Conservation (phyloP, 768 basidiomycete species). For the Suillus americanus region DNA sequence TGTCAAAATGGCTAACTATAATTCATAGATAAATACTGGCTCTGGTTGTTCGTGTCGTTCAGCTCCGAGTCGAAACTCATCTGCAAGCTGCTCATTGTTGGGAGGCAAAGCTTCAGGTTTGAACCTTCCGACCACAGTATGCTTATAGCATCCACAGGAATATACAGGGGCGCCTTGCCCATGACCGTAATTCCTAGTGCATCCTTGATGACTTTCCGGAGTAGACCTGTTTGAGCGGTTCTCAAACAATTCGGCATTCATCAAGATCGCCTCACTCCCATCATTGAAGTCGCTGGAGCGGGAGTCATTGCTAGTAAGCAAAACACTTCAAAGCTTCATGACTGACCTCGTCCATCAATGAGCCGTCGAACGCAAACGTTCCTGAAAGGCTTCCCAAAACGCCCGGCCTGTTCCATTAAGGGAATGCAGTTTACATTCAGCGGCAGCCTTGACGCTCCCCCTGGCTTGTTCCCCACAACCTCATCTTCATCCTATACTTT, state of each 20-base stretch:
- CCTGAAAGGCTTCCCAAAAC: too few relatives aligned
- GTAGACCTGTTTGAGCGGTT: background rate
- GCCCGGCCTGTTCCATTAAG: too few relatives aligned
- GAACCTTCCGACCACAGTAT: background rate
- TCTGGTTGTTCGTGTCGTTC: background rate
- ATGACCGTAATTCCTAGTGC: background rate
- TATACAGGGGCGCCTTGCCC: background rate
- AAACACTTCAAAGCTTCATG: too few relatives aligned
- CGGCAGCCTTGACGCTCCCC: too few relatives aligned
- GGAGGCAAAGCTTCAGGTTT: background rate
- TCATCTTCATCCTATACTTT: too few relatives aligned
- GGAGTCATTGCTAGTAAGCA: too few relatives aligned
- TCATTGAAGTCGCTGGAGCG: background rate
- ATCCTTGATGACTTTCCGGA: background rate
- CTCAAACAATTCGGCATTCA: background rate
- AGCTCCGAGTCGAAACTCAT: background rate
- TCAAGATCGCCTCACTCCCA: background rate
- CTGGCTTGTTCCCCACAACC: too few relatives aligned
- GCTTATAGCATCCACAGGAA: background rate
- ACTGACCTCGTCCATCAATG: too few relatives aligned
- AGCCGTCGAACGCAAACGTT: too few relatives aligned
- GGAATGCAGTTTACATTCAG: too few relatives aligned
- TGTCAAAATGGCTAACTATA: background rate
- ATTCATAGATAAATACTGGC: background rate
- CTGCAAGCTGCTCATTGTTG: background rate